Conservation (phyloP, 148 eudicot genomes). For the Chenopodium suecicum region DNA sequence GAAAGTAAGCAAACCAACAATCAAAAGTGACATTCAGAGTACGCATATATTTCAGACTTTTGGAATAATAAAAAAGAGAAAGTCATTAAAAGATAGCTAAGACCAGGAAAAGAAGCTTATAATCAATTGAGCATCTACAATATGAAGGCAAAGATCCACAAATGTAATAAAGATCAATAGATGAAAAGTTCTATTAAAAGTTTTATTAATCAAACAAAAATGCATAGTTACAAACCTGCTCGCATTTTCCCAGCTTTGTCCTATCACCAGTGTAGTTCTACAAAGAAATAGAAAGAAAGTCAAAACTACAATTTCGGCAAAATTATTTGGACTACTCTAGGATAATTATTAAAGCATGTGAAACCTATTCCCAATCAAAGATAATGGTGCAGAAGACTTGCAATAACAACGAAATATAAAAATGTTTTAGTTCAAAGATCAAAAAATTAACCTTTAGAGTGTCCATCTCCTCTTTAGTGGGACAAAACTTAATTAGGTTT, state of each 20-base stretch:
- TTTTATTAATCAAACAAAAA: not conserved
- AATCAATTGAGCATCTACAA: not conserved
- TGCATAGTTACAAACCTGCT: slow-evolving; percentile 60
- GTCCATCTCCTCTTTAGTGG: slow-evolving; percentile 98
- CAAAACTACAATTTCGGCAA: slow-evolving; percentile 5
- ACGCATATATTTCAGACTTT: not conserved
- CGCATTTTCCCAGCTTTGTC: slow-evolving; percentile 87
- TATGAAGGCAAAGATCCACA: slow-evolving; percentile 1
- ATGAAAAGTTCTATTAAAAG: not conserved
- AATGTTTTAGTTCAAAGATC: slow-evolving; percentile 3
- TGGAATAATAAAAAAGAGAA: not conserved
- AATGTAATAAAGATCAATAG: not conserved
- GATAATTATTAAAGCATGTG: not conserved
- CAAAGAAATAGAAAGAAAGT: slow-evolving; percentile 20
- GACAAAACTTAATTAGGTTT: slow-evolving; percentile 94
- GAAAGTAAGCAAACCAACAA: slow-evolving; percentile 14
- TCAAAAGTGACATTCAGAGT: not conserved
- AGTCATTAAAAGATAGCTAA: not conserved
- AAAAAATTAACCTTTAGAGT: slow-evolving; percentile 59
- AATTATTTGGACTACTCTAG: not conserved
- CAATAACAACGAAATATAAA: slow-evolving; percentile 8
- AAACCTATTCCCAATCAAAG: slow-evolving; percentile 3
- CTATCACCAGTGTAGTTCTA: slow-evolving; percentile 82
- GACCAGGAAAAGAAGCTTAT: not conserved
- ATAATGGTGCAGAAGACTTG: slow-evolving; percentile 3